Percentiles rank a stretch among this genome's conserved stretches.
These are phyloP conservation scores for Yueomyces sp. DNA, from an alignment of 1,139 yeast genomes.

Conservation along the genomic window DNA sequence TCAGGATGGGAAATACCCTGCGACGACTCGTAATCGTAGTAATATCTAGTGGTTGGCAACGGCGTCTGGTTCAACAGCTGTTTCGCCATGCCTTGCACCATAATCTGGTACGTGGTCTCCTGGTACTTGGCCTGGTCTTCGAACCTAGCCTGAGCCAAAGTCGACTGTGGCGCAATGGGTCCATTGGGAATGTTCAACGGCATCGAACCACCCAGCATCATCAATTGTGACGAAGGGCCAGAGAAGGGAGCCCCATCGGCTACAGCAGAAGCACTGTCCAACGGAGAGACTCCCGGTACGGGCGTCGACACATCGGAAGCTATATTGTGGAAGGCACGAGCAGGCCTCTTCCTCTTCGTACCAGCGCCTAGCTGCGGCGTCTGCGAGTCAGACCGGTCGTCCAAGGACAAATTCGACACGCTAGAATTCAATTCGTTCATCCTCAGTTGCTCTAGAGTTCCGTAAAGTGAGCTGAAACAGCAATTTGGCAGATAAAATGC, in stretches of 20 bases:
- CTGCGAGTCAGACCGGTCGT: conserved; percentile 2
- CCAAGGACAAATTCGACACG: not conserved
- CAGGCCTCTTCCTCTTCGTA: conserved; percentile 13
- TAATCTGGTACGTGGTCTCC: conserved; percentile 26
- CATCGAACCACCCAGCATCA: not conserved
- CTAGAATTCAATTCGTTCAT: not conserved
- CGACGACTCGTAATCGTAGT: conserved; percentile 48
- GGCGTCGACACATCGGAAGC: conserved; percentile 34
- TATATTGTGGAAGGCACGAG: conserved; percentile 15
- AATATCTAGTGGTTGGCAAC: conserved; percentile 61
- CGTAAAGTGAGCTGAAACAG: not conserved
- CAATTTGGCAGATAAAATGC: too few species aligned
- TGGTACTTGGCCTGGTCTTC: conserved; percentile 31
- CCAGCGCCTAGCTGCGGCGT: conserved; percentile 29
- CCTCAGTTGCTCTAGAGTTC: not conserved
- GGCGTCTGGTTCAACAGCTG: conserved; percentile 39
- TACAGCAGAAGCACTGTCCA: not conserved
- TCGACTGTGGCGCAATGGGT: not conserved
- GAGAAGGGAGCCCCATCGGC: not conserved
- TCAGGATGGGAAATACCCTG: conserved; percentile 69
- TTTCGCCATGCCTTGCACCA: conserved; percentile 2
- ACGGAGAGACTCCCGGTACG: not conserved
- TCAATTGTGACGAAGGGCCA: not conserved
- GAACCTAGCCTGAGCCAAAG: not conserved
- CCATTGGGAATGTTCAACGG: not conserved